Base-by-base conservation (phyloP, 768 basidiomycete species). In the Mycena pura region DNA sequence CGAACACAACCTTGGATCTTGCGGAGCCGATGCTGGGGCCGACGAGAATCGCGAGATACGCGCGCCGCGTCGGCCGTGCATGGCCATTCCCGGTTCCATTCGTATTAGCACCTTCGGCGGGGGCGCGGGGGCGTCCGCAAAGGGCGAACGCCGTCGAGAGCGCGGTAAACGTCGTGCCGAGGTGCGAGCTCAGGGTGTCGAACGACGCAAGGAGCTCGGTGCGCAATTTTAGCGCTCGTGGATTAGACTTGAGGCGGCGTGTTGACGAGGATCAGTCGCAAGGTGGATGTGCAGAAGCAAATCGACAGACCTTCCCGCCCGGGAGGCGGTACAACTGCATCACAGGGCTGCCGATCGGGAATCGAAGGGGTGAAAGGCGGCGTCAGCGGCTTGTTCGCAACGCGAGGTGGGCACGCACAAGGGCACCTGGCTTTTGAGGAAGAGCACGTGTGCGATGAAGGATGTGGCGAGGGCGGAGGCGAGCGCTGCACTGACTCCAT, bases 341-440 rank as follows among this genome's bases (percentile, higher is more conserved):
- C 6, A 92, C 78, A 6, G 91, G 91, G 43, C 91, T 91, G 6
- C n/a, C n/a, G n/a, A n/a, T n/a, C n/a, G n/a, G n/a, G n/a, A n/a
- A n/a, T n/a, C n/a, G n/a, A n/a, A n/a, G n/a, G n/a, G n/a, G n/a
- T n/a, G n/a, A n/a, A n/a, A n/a, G n/a, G n/a, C n/a, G n/a, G n/a
- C n/a, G n/a, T n/a, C n/a, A n/a, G n/a, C n/a, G n/a, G n/a, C n/a
- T n/a, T n/a, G n/a, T n/a, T n/a, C n/a, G n/a, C n/a, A n/a, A n/a
- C n/a, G n/a, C n/a, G n/a, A 15, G 13, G 45, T 46, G 21, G 19
- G 21, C 24, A 82, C 90, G 74, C 68, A 92, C 91, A 92, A 86
- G 1, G 91, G 91, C 0, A 92, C 79, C 66, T 93, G 91, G 63
- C 83, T 88, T 71, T 93, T 93, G 55, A 93, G 76, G 69, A 90